These are phyloP conservation scores for Dictyostelium firmibasis DNA, from an alignment of 78 protist genomes.

Conservation along the genomic window DNA sequence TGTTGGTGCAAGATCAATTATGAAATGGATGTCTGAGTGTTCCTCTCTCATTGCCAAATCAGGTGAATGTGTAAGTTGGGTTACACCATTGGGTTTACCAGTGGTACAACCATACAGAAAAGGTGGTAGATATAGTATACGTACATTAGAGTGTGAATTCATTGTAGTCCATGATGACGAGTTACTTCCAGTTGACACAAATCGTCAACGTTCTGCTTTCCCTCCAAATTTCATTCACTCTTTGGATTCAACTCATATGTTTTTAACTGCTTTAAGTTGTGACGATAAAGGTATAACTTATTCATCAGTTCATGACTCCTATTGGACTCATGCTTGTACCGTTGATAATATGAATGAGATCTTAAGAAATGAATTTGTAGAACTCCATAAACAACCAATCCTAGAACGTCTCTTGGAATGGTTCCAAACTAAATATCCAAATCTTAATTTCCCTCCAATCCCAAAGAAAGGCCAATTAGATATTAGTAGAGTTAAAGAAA, in stretches of 20 bases:
- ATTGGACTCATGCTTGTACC: conserved; percentile 95
- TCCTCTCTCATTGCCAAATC: conserved; percentile 71
- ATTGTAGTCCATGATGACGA: conserved; percentile 34
- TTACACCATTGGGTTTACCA: conserved; percentile 94
- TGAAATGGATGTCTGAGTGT: conserved; percentile 88
- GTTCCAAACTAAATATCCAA: conserved; percentile 38
- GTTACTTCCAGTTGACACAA: conserved; percentile 9
- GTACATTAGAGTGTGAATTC: neutral
- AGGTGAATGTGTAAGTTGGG: conserved; percentile 86
- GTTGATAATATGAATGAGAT: conserved; percentile 66
- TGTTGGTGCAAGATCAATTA: conserved; percentile 81
- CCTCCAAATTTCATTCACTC: conserved; percentile 98
- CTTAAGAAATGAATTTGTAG: conserved; percentile 89
- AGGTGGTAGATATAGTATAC: conserved; percentile 20
- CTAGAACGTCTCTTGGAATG: conserved; percentile 53
- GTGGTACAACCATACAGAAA: conserved; percentile 91
- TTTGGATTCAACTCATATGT: conserved; percentile 96
- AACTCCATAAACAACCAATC: conserved; percentile 83
- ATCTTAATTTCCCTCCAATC: conserved; percentile 61
- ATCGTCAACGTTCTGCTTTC: conserved; percentile 89
- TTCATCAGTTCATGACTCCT: conserved; percentile 97
- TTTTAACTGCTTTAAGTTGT: conserved; percentile 87
- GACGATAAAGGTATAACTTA: conserved; percentile 53
- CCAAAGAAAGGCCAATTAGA: conserved; percentile 87
- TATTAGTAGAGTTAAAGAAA: conserved; percentile 56